Conservation (phyloP, 2,329 filamentous ascomycete species). For the Aspergillus sp. region DNA sequence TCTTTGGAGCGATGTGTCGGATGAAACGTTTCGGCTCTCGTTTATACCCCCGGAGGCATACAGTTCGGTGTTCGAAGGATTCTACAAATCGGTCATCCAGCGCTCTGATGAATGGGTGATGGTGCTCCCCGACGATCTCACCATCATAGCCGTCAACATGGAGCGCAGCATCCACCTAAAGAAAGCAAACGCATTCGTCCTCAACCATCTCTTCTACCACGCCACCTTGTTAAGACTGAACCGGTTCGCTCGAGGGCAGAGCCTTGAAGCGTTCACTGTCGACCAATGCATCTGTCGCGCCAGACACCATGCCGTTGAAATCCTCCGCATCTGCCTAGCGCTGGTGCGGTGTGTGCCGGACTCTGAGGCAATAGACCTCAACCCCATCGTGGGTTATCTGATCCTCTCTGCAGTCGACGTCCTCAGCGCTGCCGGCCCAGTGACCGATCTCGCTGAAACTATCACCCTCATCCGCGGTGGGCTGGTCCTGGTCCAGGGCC, state of each 20-base stretch:
- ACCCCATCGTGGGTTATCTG: conserved; percentile 56
- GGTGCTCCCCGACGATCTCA: conserved; percentile 48
- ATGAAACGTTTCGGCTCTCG: conserved; percentile 49
- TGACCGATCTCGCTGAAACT: conserved; percentile 44
- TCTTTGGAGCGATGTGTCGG: conserved; percentile 58
- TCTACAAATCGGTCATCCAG: conserved; percentile 45
- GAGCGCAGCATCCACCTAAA: conserved; percentile 46
- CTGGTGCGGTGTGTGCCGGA: conserved; percentile 8
- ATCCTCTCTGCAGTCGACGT: conserved; percentile 59
- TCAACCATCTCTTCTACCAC: conserved; percentile 60
- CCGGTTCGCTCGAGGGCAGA: conserved; percentile 46
- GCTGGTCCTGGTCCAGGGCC: conserved; percentile 47
- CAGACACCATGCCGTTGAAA: conserved; percentile 45
- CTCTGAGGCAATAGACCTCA: conserved; percentile 38
- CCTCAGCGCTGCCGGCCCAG: conserved; percentile 51
- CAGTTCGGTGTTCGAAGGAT: conserved; percentile 40
- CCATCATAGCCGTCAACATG: conserved; percentile 51
- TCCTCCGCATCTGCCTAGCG: conserved; percentile 39
- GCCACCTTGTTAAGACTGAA: conserved; percentile 57
- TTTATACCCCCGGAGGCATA: conserved; percentile 39
- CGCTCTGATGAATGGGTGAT: conserved; percentile 52
- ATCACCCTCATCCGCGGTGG: conserved; percentile 49
- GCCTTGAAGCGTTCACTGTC: conserved; percentile 35
- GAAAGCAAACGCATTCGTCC: conserved; percentile 52
- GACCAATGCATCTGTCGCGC: conserved; percentile 43